Evolutionary conservation across 116 monocot species (phyloP).

Genomic region (Dioscorea cayenensis): DNA sequence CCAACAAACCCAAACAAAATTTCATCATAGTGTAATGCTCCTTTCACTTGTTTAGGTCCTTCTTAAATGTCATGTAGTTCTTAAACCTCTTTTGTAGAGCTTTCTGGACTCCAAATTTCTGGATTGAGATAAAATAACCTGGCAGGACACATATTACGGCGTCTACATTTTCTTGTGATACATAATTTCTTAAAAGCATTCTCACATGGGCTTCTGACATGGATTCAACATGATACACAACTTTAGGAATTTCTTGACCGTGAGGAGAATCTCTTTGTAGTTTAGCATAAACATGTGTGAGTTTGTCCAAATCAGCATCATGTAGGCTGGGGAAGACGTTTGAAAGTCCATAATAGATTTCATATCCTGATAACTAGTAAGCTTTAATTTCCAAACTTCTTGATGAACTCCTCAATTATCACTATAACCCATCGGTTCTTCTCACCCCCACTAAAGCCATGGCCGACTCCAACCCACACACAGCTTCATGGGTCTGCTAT

Average conservation of each 20-base stretch:
- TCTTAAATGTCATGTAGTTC: constrained; percentile 96
- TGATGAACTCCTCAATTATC: too few relatives aligned
- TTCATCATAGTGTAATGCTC: constrained; percentile 74
- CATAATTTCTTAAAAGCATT: constrained; percentile 85
- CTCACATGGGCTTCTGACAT: constrained; percentile 99
- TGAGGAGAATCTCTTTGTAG: constrained; percentile 77
- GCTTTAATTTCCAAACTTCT: too few relatives aligned
- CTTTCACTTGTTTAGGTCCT: constrained; percentile 83
- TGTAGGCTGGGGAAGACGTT: constrained; percentile 81
- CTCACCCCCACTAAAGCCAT: too few relatives aligned
- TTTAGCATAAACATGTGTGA: constrained; percentile 90
- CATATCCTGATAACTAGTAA: too few relatives aligned
- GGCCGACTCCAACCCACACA: too few relatives aligned
- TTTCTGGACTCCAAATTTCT: too few relatives aligned
- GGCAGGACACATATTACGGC: constrained; percentile 85
- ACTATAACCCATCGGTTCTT: too few relatives aligned
- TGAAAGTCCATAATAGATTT: too few relatives aligned
- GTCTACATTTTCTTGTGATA: constrained; percentile 92
- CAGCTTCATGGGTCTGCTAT: too few relatives aligned
- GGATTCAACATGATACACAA: constrained; percentile 89
- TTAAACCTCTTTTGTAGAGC: constrained; percentile 89
- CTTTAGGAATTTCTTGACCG: constrained; percentile 96
- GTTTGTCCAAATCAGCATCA: constrained; percentile 88
- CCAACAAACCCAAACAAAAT: constrained; percentile 50
- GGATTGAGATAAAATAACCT: too few relatives aligned